Conservation (phyloP, 2,329 filamentous ascomycete species). For the Diaporthe australafricana region DNA sequence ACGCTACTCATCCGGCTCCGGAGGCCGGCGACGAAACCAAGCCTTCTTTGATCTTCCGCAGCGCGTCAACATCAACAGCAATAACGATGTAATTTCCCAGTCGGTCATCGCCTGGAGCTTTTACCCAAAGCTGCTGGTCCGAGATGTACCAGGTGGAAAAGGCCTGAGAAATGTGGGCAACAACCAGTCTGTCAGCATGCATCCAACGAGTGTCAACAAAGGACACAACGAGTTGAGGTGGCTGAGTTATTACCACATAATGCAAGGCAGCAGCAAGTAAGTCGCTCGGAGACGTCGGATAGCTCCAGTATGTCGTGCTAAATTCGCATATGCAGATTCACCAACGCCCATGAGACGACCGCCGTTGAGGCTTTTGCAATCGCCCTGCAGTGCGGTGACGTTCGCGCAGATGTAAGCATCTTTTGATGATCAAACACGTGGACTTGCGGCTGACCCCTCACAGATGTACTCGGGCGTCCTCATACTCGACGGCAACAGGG, state of each 20-base stretch:
- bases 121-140: constrained; percentile 90
- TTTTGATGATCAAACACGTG: not conserved
- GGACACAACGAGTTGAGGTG: constrained; percentile 75
- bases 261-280: constrained; percentile 67
- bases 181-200: constrained; percentile 89
- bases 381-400: constrained; percentile 87
- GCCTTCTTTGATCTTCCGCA: constrained; percentile 85
- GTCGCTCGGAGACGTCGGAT: constrained; percentile 27
- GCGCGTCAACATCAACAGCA: constrained; percentile 79
- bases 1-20: constrained; percentile 66
- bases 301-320: constrained; percentile 37
- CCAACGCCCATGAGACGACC: constrained; percentile 91
- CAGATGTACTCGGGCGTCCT: constrained; percentile 89
- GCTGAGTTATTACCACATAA: constrained; percentile 96
- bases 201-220: constrained; percentile 91
- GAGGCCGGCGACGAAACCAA: constrained; percentile 71
- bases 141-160: constrained; percentile 76
- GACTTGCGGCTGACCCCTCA: not conserved
- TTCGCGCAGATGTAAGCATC: constrained; percentile 79
- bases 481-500: constrained; percentile 86
- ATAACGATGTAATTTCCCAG: constrained; percentile 82
- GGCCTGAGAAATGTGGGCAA: constrained; percentile 92
- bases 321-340: constrained; percentile 64
- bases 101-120: constrained; percentile 94
- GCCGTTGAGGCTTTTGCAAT: constrained; percentile 85